Evolutionary conservation across 129 eudicot genomes (phyloP), one percentile per base, ranked within the genome.

Genomic region (Tanacetum coccineum): DNA sequence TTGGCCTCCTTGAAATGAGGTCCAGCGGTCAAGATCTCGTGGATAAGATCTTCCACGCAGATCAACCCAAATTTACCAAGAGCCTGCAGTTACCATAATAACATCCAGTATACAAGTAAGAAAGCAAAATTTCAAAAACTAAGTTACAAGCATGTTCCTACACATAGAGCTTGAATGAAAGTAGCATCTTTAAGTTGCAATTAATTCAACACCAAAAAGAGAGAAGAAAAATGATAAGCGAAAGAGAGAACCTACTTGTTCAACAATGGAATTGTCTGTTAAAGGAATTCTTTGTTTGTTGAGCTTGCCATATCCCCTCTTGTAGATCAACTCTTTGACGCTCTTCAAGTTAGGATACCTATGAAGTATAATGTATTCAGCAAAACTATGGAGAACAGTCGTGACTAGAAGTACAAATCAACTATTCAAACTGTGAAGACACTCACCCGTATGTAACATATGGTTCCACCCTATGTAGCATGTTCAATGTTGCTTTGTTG

Each of bases 331-430:
- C 48, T 89, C 96, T 44, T 52, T 89, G 1, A 89, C 89, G 39
- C 96, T 89, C 62, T 89, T 89, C 79, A 85, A 72, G 60, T 89
- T 89, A 1, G 96, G 93, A 66, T 88, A 88, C 21, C 96, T 88
- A 70, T 46, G 60, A 9, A 3, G 7, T 21, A 63, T 9, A 2
- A 52, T 57, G 66, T 1, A 70, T 44, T 25, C 1, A 15, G 18
- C 15, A n/a, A 32, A 57, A 25, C 22, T 56, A 47, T 11, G 9
- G 1, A 13, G 9, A 48, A 12, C 32, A 15, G 28, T 25, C 2
- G 28, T 4, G 28, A 4, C 28, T 25, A 25, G 28, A 25, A 1
- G 28, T 25, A 25, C 28, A 25, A 25, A 25, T 4, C 28, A 25
- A 1, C 3, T 25, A 4, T 90, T 14, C 22, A 4, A 39, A 13